Conservation (phyloP, 768 basidiomycete genomes). For the Auricularia sp. region DNA sequence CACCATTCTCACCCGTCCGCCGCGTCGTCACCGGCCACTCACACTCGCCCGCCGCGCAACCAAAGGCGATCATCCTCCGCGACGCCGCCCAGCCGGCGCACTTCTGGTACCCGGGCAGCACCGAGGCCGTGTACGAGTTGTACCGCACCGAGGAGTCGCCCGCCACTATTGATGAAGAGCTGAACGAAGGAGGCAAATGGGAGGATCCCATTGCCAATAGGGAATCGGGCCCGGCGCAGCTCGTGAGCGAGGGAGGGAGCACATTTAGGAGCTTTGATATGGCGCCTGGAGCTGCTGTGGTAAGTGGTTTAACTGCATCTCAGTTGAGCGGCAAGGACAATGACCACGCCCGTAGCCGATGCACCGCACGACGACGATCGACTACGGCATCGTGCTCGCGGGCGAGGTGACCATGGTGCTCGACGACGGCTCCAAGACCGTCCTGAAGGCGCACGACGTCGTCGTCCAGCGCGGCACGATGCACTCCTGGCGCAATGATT, state of each 20-base stretch:
- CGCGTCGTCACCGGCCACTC: constrained; percentile 17
- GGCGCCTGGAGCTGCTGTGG: constrained; percentile 9
- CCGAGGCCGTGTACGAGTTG: neutral
- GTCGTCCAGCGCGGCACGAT: constrained; percentile 17
- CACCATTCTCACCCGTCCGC: constrained; percentile 8
- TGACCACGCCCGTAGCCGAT: constrained; percentile 6
- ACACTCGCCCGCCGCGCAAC: constrained; percentile 9
- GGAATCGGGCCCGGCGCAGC: constrained; percentile 2
- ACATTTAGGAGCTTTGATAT: constrained; percentile 12
- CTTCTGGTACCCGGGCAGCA: neutral
- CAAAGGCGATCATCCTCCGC: constrained; percentile 11
- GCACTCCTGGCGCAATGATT: constrained; percentile 19
- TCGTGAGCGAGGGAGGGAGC: constrained; percentile 9
- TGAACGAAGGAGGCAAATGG: neutral
- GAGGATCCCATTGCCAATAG: constrained; percentile 5
- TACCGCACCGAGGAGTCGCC: constrained; percentile 7
- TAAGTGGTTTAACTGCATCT: neutral
- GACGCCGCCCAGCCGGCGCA: neutral
- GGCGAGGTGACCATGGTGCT: constrained; percentile 14
- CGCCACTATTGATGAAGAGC: constrained; percentile 2
- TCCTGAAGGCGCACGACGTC: constrained; percentile 15
- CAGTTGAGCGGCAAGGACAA: too few relatives aligned
- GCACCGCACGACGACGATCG: constrained; percentile 16
- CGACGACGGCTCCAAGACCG: constrained; percentile 14
- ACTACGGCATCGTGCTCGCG: constrained; percentile 15